Percentiles rank a stretch among this genome's conserved stretches.
phyloP scores from a whole-genome alignment of 257 asterid species.

The Scutellaria baicalensis region DNA sequence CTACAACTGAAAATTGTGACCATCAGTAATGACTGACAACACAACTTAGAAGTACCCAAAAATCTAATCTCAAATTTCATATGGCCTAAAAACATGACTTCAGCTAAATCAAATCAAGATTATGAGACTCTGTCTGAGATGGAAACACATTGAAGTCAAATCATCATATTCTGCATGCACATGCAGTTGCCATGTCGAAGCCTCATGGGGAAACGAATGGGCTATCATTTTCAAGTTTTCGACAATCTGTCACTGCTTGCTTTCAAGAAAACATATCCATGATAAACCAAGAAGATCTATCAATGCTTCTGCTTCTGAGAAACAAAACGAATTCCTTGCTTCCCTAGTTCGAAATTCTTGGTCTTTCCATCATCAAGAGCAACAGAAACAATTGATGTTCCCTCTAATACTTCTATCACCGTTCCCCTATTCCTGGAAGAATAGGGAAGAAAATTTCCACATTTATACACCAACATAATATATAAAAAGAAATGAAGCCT shows the following conservation, averaged over 20 bases:
- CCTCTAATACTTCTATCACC: conserved; percentile 40
- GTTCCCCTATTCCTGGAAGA: conserved; percentile 35
- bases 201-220: neutral
- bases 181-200: neutral
- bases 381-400: conserved; percentile 56
- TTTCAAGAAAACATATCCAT: neutral
- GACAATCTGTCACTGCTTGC: neutral
- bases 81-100: conserved; percentile 2
- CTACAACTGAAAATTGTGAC: neutral
- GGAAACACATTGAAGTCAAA: neutral
- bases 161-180: neutral
- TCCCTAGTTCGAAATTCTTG: conserved; percentile 74
- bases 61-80: neutral
- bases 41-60: neutral
- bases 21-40: neutral
- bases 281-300: neutral
- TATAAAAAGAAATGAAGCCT: neutral
- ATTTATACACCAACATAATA: neutral
- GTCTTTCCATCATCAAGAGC: conserved; percentile 73
- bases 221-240: neutral
- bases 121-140: neutral
- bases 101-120: neutral
- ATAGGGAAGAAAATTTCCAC: neutral
- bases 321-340: conserved; percentile 87
- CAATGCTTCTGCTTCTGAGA: conserved; percentile 66